Percentiles rank a stretch among this genome's conserved stretches.
These are phyloP conservation scores for Tagetes erecta DNA, from an alignment of 129 eudicot genomes.

Conservation along the genomic window DNA sequence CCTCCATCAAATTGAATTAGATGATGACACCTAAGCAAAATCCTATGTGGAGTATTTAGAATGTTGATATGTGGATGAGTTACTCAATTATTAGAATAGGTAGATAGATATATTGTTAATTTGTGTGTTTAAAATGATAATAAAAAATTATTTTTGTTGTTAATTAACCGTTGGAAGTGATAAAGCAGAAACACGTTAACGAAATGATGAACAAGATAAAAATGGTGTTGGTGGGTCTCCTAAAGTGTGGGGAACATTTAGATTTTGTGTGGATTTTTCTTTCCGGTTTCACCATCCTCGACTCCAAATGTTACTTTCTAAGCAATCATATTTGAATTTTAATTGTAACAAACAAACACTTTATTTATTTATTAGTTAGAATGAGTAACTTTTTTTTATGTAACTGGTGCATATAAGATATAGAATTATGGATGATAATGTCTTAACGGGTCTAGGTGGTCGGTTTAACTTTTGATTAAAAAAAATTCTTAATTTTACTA, in stretches of 20 bases:
- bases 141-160: conserved; percentile 1
- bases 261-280: conserved; percentile 34
- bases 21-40: no score
- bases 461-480: no score
- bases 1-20: no score
- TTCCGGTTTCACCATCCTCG: conserved; percentile 9
- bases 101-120: background rate
- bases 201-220: conserved; percentile 34
- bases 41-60: no score
- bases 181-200: conserved; percentile 30
- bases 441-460: no score
- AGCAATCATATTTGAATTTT: background rate
- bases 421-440: no score
- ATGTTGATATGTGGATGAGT: no score
- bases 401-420: no score
- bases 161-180: conserved; percentile 25
- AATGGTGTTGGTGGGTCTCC: conserved; percentile 46
- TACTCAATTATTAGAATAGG: no score
- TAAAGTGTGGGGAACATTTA: conserved; percentile 34
- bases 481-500: no score
- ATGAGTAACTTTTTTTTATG: background rate
- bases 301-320: conserved; percentile 4
- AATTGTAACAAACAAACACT: background rate
- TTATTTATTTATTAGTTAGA: background rate
- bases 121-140: background rate